Percentiles rank a stretch among this genome's conserved stretches.
These are phyloP conservation scores for Neurospora sp. DNA, from an alignment of 495 filamentous ascomycete genomes.

Conservation along the genomic window DNA sequence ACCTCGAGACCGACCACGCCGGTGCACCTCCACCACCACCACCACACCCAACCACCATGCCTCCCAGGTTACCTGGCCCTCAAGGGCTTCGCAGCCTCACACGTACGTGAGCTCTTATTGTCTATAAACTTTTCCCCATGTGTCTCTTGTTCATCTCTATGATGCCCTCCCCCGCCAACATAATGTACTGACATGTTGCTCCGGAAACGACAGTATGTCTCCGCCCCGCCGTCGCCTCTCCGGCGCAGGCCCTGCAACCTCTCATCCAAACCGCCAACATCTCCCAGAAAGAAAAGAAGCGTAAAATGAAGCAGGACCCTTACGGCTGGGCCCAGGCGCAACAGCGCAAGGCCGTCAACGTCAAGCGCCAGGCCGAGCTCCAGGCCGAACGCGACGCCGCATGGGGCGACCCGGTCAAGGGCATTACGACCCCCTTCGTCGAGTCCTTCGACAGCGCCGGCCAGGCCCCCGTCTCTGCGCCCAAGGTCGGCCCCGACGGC, in stretches of 20 bases:
- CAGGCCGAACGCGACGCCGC: conserved; percentile 46
- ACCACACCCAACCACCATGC: conserved; percentile 42
- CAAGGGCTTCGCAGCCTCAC: conserved; percentile 53
- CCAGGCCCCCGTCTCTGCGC: conserved; percentile 24
- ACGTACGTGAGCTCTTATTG: conserved; percentile 33
- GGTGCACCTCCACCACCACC: conserved; percentile 1
- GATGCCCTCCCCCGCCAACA: not conserved
- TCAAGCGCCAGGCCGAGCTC: conserved; percentile 60
- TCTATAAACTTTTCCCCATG: not conserved
- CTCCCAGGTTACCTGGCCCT: conserved; percentile 58
- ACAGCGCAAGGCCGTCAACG: conserved; percentile 70
- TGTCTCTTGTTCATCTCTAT: not conserved
- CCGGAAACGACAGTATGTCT: conserved; percentile 31
- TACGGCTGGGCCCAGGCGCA: conserved; percentile 62
- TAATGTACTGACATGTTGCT: conserved; percentile 10
- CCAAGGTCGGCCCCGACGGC: conserved; percentile 27
- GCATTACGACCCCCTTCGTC: conserved; percentile 70
- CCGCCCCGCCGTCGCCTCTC: conserved; percentile 27
- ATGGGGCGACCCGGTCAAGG: conserved; percentile 68
- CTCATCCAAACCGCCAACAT: conserved; percentile 42
- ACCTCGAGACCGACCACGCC: not conserved
- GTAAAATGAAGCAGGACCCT: conserved; percentile 47
- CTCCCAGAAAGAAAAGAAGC: conserved; percentile 35
- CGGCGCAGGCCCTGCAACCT: conserved; percentile 27
- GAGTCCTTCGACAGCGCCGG: conserved; percentile 62